Evolutionary conservation across 176 grass and related monocot genomes (phyloP), one percentile per base, ranked within the genome.

Genomic region (Oryza officinalis): DNA sequence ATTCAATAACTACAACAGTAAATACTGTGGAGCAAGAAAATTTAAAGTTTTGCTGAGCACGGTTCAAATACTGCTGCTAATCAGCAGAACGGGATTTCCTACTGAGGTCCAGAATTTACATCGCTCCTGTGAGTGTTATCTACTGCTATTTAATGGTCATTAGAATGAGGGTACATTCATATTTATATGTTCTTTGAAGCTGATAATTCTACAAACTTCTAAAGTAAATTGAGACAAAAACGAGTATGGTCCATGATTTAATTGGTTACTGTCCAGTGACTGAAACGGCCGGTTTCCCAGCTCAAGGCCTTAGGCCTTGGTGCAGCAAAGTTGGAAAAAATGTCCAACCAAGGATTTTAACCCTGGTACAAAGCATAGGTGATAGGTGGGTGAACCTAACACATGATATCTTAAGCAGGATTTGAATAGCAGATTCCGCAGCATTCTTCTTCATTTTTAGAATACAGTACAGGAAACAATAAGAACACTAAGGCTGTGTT

Each of bases 371-470:
- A 65, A 40, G 7, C 30, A 71, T 49, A 8, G 28, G 63, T 60
- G 6, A 71, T 49, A 8, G 30, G 63, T 45, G 6, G 26, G 20
- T 76, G 26, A 81, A 22, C 11, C 30, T 46, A 87, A 71, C 31
- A 72, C 17, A 49, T 26, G 65, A 35, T 59, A 57, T 64, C 50
- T 13, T 67, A 17, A 3, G 38, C 6, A 46, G 32, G 69, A 28
- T 60, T 61, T 82, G 65, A 33, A 45, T 28, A 76, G 11, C 8
- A 87, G 9, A 44, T 45, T 69, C 4, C 3, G 13, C 49, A 77
- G 79, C 35, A 60, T 69, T 18, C 41, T 37, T 61, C 70, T 64
- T 18, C 63, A 68, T 63, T 80, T 46, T 65, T 22, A 31, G 57
- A 25, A 25, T 61, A 25, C 2, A 25, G 25, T 61, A 25, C 8